These are phyloP conservation scores for Spathaspora sp. DNA, from an alignment of 805 yeast genomes.

Conservation along the genomic window DNA sequence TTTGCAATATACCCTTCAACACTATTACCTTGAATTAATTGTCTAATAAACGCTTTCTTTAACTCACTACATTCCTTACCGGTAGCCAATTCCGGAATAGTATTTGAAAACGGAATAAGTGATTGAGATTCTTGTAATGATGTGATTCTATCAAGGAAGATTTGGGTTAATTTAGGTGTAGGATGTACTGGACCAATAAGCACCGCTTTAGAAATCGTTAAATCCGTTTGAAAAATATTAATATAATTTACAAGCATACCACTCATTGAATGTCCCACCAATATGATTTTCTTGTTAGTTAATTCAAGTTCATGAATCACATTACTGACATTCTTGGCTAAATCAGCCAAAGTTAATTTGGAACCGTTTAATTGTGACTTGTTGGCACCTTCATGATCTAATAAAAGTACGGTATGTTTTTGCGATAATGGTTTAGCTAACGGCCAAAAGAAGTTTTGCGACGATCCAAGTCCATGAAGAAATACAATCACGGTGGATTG, in stretches of 20 bases:
- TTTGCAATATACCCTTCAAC: slow-evolving; percentile 11
- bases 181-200: slow-evolving; percentile 13
- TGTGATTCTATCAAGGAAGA: slow-evolving; percentile 7
- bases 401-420: slow-evolving; percentile 3
- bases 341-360: slow-evolving; percentile 3
- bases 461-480: slow-evolving; percentile 11
- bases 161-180: slow-evolving; percentile 1
- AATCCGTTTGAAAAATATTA: neutral
- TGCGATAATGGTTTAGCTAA: slow-evolving; percentile 5
- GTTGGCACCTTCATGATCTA: slow-evolving; percentile 11
- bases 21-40: slow-evolving; percentile 8
- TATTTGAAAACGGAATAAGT: slow-evolving; percentile 4
- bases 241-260: slow-evolving; percentile 12
- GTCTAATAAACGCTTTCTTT: slow-evolving; percentile 9
- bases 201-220: slow-evolving; percentile 1
- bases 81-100: slow-evolving; percentile 6
- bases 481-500: slow-evolving; percentile 3
- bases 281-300: neutral
- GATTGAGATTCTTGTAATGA: slow-evolving; percentile 2
- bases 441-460: slow-evolving; percentile 9
- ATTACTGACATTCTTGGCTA: slow-evolving; percentile 5
- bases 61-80: slow-evolving; percentile 5
- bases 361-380: slow-evolving; percentile 2
- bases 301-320: slow-evolving; percentile 2
- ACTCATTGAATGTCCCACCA: slow-evolving; percentile 13